Percentiles rank a stretch among this genome's conserved stretches.
These are phyloP conservation scores for Fraxinus albicans DNA, from an alignment of 305 asterid species.

Conservation along the genomic window DNA sequence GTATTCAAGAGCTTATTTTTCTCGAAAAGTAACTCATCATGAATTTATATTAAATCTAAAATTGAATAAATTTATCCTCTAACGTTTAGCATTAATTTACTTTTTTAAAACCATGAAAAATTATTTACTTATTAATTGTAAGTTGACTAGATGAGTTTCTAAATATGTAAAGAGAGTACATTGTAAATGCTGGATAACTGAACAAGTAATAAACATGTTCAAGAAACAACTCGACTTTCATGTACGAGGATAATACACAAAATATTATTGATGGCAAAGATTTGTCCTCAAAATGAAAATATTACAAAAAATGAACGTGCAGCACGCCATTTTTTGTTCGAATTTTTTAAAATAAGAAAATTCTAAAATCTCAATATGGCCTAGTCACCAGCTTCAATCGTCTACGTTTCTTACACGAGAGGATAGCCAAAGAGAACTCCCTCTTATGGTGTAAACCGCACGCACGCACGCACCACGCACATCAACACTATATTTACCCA, in stretches of 20 bases:
- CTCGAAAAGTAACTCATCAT: neutral
- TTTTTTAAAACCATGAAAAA: neutral
- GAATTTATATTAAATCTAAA: neutral
- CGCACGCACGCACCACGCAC: slow-evolving; percentile 17
- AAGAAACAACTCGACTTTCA: neutral
- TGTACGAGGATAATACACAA: neutral
- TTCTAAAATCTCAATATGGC: slow-evolving; percentile 24
- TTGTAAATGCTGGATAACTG: neutral
- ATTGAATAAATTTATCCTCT: neutral
- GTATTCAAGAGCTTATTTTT: neutral
- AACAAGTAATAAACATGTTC: neutral
- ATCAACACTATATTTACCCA: slow-evolving; percentile 29
- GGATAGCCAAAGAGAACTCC: slow-evolving; percentile 35
- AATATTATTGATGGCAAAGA: neutral
- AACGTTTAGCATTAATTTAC: too few relatives aligned
- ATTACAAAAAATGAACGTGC: neutral
- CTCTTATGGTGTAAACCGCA: slow-evolving; percentile 15
- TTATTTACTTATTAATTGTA: neutral
- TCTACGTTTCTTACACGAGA: slow-evolving; percentile 40
- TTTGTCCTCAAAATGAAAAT: neutral
- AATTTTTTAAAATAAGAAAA: neutral
- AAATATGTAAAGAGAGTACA: neutral
- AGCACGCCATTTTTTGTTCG: slow-evolving; percentile 13
- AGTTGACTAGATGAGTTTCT: neutral
- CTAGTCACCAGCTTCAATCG: slow-evolving; percentile 33